Conservation (phyloP, 2,329 filamentous ascomycete species). For the Dothistroma pini region DNA sequence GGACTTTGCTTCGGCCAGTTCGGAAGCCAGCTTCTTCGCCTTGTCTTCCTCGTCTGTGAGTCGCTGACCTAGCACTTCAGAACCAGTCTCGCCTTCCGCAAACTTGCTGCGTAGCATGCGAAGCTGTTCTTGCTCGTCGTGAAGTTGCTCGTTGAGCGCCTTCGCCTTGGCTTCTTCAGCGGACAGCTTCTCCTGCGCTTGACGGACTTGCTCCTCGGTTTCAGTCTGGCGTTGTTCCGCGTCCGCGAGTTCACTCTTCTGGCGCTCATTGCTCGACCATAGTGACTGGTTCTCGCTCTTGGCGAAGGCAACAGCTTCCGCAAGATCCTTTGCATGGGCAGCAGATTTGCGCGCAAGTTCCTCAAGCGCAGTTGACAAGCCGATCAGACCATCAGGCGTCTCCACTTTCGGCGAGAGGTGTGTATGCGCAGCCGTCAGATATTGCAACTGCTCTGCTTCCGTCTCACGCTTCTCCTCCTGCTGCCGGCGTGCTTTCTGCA, state of each 20-base stretch:
- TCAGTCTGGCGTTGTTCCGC: conserved; percentile 33
- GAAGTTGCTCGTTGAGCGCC: conserved; percentile 51
- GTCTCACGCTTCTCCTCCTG: conserved; percentile 52
- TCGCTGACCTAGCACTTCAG: conserved; percentile 70
- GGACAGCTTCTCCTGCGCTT: conserved; percentile 43
- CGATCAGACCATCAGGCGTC: conserved; percentile 37
- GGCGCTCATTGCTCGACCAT: conserved; percentile 39
- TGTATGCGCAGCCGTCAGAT: conserved; percentile 36
- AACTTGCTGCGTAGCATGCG: conserved; percentile 66
- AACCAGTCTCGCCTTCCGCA: conserved; percentile 78
- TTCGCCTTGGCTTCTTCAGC: conserved; percentile 46
- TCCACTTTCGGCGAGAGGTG: conserved; percentile 37
- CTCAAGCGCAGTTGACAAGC: conserved; percentile 43
- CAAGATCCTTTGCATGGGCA: conserved; percentile 44
- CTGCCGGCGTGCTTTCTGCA: conserved; percentile 56
- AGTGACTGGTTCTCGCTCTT: conserved; percentile 46
- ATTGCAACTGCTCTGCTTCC: conserved; percentile 32
- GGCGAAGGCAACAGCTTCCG: conserved; percentile 46
- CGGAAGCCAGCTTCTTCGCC: conserved; percentile 62
- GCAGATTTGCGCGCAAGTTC: conserved; percentile 42
- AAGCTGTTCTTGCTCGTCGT: conserved; percentile 66
- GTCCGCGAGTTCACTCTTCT: conserved; percentile 35
- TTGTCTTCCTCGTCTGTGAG: conserved; percentile 73
- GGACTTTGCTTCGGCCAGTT: conserved; percentile 72
- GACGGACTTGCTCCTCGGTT: conserved; percentile 37